Evolutionary conservation across 805 yeast species (phyloP).

Genomic region (Barnettozyma californica): DNA sequence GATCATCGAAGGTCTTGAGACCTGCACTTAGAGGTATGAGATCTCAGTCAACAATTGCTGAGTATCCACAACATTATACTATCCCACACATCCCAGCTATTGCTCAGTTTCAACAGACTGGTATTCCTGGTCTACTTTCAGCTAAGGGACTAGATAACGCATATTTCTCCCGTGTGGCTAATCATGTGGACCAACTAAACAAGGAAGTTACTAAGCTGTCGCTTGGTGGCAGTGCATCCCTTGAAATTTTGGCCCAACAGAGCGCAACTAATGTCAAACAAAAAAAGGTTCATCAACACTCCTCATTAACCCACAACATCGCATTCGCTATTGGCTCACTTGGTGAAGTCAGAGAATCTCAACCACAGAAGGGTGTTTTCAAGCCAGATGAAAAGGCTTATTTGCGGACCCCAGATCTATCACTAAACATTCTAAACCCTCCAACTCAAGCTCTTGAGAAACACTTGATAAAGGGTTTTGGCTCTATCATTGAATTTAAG

Average conservation of each 20-base stretch:
- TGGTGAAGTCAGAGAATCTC: constrained; percentile 23
- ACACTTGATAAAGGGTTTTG: constrained; percentile 54
- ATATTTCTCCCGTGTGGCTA: constrained; percentile 42
- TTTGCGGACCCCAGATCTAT: constrained; percentile 40
- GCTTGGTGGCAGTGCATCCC: constrained; percentile 21
- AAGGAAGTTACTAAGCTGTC: constrained; percentile 23
- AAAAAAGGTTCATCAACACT: constrained; percentile 31
- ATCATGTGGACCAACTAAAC: constrained; percentile 37
- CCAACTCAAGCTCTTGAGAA: constrained; percentile 25
- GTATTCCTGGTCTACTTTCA: constrained; percentile 47
- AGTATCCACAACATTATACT: constrained; percentile 12
- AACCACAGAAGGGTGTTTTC: constrained; percentile 3
- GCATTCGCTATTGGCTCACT: constrained; percentile 32
- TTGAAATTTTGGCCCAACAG: constrained; percentile 22
- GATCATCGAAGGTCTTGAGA: neutral
- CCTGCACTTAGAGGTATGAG: neutral
- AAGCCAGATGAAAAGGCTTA: constrained; percentile 26
- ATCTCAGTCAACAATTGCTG: constrained; percentile 4
- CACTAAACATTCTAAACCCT: constrained; percentile 27
- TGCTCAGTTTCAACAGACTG: constrained; percentile 23
- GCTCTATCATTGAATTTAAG: constrained; percentile 70
- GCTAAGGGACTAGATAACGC: constrained; percentile 42
- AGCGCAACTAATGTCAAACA: constrained; percentile 27
- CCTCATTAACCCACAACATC: constrained; percentile 34
- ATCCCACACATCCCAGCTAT: constrained; percentile 11